Conservation (phyloP, 768 basidiomycete genomes). For the Sarcodon aspratus region DNA sequence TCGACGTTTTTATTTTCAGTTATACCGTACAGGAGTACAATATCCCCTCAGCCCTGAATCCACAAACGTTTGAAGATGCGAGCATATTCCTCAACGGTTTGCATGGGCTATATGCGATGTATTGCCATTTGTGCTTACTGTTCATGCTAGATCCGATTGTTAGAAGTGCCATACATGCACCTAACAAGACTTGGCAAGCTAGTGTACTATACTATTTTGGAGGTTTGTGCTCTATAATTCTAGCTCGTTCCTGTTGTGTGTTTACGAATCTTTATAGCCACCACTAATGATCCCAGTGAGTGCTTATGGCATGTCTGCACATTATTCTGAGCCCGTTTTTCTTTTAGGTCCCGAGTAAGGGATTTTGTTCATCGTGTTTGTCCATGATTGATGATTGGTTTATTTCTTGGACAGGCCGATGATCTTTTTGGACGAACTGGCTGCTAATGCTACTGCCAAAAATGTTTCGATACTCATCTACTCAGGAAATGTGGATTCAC, state of each 20-base stretch:
- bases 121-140: too few species aligned
- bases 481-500: constrained; percentile 61
- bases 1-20: neutral
- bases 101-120: constrained; percentile 6
- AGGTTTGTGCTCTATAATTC: neutral
- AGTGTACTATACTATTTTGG: neutral
- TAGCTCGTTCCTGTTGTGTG: too few species aligned
- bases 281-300: neutral
- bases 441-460: constrained; percentile 45
- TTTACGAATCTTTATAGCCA: too few species aligned
- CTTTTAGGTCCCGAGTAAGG: neutral
- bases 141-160: constrained; percentile 1
- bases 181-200: constrained; percentile 1
- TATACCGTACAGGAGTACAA: constrained; percentile 11
- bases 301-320: neutral
- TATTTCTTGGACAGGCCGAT: constrained; percentile 32
- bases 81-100: constrained; percentile 53
- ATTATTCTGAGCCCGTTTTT: neutral
- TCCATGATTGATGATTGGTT: neutral
- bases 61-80: constrained; percentile 37
- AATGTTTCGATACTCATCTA: constrained; percentile 43
- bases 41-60: constrained; percentile 25
- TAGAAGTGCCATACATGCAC: neutral
- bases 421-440: constrained; percentile 53
- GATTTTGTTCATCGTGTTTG: neutral